These are phyloP conservation scores for Endotrypanum monterogeii DNA, from an alignment of 208 protist species.

Conservation along the genomic window DNA sequence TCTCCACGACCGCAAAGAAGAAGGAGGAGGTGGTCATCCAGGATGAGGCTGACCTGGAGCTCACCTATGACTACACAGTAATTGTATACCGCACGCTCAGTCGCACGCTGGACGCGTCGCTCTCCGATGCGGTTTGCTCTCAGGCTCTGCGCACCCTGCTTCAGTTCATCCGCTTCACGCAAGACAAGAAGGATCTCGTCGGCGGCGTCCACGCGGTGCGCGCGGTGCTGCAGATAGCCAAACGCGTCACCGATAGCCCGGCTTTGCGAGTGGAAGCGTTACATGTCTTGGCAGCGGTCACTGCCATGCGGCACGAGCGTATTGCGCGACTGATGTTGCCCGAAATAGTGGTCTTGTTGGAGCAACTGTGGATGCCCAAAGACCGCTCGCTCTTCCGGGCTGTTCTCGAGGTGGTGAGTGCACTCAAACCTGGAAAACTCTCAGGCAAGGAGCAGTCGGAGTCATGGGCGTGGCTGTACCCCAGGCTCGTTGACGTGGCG, in stretches of 20 bases:
- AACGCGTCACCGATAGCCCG: constrained; percentile 74
- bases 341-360: constrained; percentile 88
- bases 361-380: constrained; percentile 85
- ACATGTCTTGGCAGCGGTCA: constrained; percentile 84
- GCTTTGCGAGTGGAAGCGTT: constrained; percentile 84
- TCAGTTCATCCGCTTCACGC: constrained; percentile 81
- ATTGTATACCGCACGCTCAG: constrained; percentile 91
- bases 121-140: constrained; percentile 82
- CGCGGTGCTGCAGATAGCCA: constrained; percentile 78
- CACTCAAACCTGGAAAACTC: constrained; percentile 89
- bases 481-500: constrained; percentile 87
- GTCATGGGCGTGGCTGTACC: constrained; percentile 91
- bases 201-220: constrained; percentile 84
- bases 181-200: constrained; percentile 82
- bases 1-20: constrained; percentile 48
- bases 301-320: constrained; percentile 80
- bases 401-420: constrained; percentile 85
- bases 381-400: constrained; percentile 84
- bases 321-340: constrained; percentile 82
- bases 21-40: constrained; percentile 74
- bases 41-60: constrained; percentile 83
- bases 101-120: constrained; percentile 82
- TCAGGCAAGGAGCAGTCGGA: constrained; percentile 90
- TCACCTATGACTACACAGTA: constrained; percentile 92
- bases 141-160: constrained; percentile 85